Base-by-base conservation (phyloP, 106 monocot genomes). In the Chionographis japonica region DNA sequence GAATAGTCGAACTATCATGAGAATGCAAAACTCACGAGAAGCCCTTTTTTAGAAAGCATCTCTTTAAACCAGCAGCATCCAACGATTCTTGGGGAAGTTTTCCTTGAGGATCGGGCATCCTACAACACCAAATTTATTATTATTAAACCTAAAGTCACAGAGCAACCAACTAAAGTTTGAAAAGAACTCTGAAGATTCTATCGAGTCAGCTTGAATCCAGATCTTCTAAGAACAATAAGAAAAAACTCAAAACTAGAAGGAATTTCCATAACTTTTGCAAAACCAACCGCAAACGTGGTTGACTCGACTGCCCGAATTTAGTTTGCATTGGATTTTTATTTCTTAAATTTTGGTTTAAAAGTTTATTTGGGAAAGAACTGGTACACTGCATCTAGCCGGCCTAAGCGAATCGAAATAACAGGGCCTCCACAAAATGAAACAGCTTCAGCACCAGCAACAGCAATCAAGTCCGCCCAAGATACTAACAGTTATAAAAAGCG, bases 391-490 rank as follows among this genome's bases (percentile, higher is more conserved):
- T 95, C 95, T 9, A 77, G 43, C 60, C 95, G 79, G 65, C 91
- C 95, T 70, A 86, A 40, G 65, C 60, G 76, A 65, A 95, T 58
- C n/a, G 88, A 81, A 82, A 95, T 95, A 37, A 14, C 15, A 41
- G 95, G 95, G 14, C 95, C 95, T 50, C 88, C 91, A 73, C 95
- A 95, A 2, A 95, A 59, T 59, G 81, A 54, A 52, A 95, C 91
- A 35, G 95, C 88, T 75, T 86, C 91, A 40, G 95, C 81, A 69
- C 91, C 95, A 73, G 88, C 91, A 53, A 91, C 77, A 50, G 95
- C 84, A 79, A 95, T 91, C 68, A 95, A 61, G 61, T 95, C 95
- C 35, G 95, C 91, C 95, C 95, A 95, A 36, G 95, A 88, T n/a
- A 91, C 95, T 95, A 64, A 18, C 8, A 78, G n/a, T 51, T 53